Evolutionary conservation across 2,329 filamentous ascomycete species (phyloP), one percentile per base, ranked within the genome.

Genomic region (Chrysoporthe deuterocubensis): DNA sequence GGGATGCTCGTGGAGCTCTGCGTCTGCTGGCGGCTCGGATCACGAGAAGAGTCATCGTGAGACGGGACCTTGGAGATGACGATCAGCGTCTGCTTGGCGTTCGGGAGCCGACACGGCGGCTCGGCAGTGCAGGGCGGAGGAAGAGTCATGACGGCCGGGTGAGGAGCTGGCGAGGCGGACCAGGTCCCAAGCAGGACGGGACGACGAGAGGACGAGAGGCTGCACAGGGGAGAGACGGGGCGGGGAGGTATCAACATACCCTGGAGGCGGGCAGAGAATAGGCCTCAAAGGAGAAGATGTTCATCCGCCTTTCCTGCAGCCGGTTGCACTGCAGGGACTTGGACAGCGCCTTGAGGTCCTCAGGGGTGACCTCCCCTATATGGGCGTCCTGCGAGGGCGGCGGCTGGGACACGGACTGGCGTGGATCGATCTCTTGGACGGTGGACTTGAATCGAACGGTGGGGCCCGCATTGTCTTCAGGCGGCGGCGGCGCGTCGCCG

Each of bases 231-330:
- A 37, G 13, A 18, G 14, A 21, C 32, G 32, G 37, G 37, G 37
- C 2, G 40, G 21, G n/a, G 42, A 40, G n/a, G 6, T 46, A 21
- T 48, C 13, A 42, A 86, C 91, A 80, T 89, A 95, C 93, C 80
- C 92, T 87, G 58, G 93, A 95, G 43, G 88, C 85, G 48, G 96
- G 95, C 64, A 98, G 84, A 46, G 96, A 98, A 71, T 97, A 90
- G 44, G 95, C 91, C 77, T 97, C 94, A 75, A 94, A 98, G 56
- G 91, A 90, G 80, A 93, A 97, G 76, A 94, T 92, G 76, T 91
- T 92, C 83, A 97, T 88, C 71, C 94, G 89, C 67, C 89, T 87
- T 74, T 94, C 91, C 81, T 97, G 94, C 70, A 97, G 85, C 73
- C 90, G 89, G 59, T 89, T 86, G 70, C 89, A 88, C 71, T 93